phyloP scores from a whole-genome alignment of 331 rosid genomes.

The Spiraea crenata region DNA sequence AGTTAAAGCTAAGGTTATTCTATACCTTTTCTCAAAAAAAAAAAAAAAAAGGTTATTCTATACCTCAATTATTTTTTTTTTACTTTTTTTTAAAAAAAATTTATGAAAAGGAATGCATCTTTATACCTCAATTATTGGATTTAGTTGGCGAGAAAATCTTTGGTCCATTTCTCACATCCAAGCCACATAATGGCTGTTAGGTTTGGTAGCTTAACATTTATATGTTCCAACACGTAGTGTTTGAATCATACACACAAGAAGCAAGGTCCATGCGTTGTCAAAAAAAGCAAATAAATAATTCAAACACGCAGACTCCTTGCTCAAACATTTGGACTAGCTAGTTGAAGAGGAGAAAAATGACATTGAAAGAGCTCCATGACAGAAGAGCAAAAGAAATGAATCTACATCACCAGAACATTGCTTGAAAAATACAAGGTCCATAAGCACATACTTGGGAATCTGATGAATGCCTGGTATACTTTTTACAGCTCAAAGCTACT shows the following conservation, averaged over 20 bases:
- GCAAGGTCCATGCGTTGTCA: not conserved
- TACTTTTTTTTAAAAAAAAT: too few species aligned
- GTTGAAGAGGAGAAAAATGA: not conserved
- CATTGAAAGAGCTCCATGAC: not conserved
- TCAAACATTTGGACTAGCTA: not conserved
- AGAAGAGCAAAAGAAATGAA: not conserved
- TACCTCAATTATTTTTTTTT: too few species aligned
- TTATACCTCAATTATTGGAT: too few species aligned
- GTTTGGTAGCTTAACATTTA: constrained; percentile 3
- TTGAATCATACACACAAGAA: too few species aligned
- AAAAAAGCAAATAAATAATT: too few species aligned
- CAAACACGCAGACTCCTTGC: not conserved
- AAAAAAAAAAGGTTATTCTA: too few species aligned
- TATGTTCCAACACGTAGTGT: not conserved
- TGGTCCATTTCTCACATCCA: not conserved
- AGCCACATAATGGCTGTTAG: not conserved
- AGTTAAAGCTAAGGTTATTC: too few species aligned
- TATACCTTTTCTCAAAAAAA: too few species aligned
- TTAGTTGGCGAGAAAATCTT: not conserved
- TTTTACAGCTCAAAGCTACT: not conserved
- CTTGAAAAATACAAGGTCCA: not conserved
- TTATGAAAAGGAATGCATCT: too few species aligned
- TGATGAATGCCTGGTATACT: not conserved
- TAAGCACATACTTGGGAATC: not conserved
- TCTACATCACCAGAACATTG: not conserved